Base-by-base conservation (phyloP, 164 flowering plant species). In the Echeveria elegans region DNA sequence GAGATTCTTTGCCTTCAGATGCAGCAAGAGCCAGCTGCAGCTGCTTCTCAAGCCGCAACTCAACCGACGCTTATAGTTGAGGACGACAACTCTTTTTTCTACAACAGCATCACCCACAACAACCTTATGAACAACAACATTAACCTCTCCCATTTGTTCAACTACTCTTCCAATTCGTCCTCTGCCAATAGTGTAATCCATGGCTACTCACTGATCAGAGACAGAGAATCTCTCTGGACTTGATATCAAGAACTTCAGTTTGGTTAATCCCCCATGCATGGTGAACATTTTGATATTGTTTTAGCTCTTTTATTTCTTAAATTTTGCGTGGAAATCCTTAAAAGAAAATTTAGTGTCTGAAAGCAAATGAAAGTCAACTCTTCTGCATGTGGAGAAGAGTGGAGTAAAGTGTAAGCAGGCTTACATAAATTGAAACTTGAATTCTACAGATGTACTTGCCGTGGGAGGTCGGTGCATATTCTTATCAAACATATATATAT, bases 1-100 rank as follows among this genome's bases (percentile, higher is more conserved):
- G 88, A 86, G 80, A 82, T 86, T n/a, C 72, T 83, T 0, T 79
- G 85, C 76, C 81, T 86, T 58, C 88, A 83, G 77, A 82, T 83
- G 90, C 88, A 86, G 69, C 83, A 83, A 43, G 75, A 81, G 67
- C 70, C 78, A 2, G 28, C 68, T 59, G 26, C 70, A 45, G 53
- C 68, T 18, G 15, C 61, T 26, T 56, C 31, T 29, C 61, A 26
- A 26, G 31, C 61, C 60, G 26, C 60, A 53, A 37, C 67, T 72
- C 29, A 41, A 23, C 60, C 52, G 9, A 19, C 19, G 6, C 68
- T 34, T 45, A 34, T 31, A 43, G 26, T 53, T 9, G 68, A 38
- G 40, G 66, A 38, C 47, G 71, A 76, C 31, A 72, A 69, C 53
- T 68, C 80, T 2, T 74, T 73, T 34, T 71, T 70, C 34, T 68